Evolutionary conservation across 2,329 filamentous ascomycete species (phyloP), one percentile per base, ranked within the genome.

Genomic region (Fusarium piperis): DNA sequence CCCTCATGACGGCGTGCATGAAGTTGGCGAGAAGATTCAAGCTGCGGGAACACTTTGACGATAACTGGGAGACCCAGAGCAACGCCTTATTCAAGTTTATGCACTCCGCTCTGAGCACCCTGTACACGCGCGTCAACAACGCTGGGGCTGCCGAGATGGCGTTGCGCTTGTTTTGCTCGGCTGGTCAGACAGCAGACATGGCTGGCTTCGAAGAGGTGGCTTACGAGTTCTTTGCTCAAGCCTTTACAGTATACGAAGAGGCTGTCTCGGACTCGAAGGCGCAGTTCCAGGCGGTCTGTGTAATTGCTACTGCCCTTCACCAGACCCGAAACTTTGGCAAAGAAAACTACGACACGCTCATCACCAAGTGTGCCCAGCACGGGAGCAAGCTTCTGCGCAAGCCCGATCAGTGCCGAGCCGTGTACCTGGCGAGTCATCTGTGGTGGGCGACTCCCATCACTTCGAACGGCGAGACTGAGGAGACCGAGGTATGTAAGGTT

Each of bases 261-360:
- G 92, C 94, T 0, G 93, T 99, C 71, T 96, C 94, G 68, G 97
- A 99, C 80, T 97, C 94, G 16, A 92, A 97, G 80, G 95, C 95
- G 15, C 96, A 99, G 80, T 99, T 98, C 85, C 96, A 99, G 83
- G 95, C 96, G 1, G 96, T 99, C 1, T 98, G 95, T 75, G 92
- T 98, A 39, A 94, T 99, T 77, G 94, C 95, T 3, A 94, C 93
- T 63, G 94, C 93, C 6, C 85, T 99, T 63, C 95, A 98, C 79
- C 92, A 94, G 71, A 95, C 94, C 13, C 88, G 95, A 65, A 92
- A 95, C 77, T 99, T 99, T 80, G 92, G 93, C 69, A 95, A 95
- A 80, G 96, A 99, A 83, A 99, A 98, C 79, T 99, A 98, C 82
- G 97, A 99, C 81, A 99, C 96, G 0, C 86, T 99, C 35, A 99